Evolutionary conservation across 345 rosid species (phyloP).

Genomic region (Fremontodendron californicum): DNA sequence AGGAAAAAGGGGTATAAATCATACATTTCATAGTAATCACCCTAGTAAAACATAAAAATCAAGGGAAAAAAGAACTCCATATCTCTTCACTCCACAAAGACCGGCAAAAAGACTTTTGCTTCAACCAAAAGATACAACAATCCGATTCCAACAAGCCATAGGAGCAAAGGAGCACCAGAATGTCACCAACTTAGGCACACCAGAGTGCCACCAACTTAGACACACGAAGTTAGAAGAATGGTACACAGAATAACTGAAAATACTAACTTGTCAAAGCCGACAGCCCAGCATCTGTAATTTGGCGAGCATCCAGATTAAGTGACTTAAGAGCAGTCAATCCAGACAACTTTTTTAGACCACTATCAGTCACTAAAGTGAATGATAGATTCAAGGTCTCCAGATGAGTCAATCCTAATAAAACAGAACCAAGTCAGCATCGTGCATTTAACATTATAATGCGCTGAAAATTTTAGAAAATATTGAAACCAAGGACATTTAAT

Average conservation of each 20-base stretch:
- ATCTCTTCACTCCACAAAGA: background rate
- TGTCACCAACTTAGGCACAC: too few species aligned
- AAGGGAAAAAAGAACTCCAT: background rate
- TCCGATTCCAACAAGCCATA: background rate
- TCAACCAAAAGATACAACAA: background rate
- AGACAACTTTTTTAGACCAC: conserved; percentile 21
- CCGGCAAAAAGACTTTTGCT: background rate
- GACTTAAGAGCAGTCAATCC: conserved; percentile 48
- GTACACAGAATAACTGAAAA: background rate
- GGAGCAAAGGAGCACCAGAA: background rate
- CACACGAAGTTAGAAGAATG: background rate
- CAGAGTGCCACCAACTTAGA: too few species aligned
- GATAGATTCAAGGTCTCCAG: conserved; percentile 58
- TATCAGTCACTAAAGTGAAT: conserved; percentile 46
- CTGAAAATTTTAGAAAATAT: background rate
- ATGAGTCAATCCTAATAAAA: conserved; percentile 37
- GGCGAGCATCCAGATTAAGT: conserved; percentile 54
- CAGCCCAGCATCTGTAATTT: conserved; percentile 53
- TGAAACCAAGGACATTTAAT: background rate
- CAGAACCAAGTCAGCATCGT: conserved; percentile 1
- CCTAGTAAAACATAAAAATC: background rate
- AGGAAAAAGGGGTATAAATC: background rate
- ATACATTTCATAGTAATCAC: background rate
- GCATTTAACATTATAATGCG: background rate
- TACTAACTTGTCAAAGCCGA: conserved; percentile 50